Percentiles rank a stretch among this genome's conserved stretches.
Evolutionary conservation across 2,329 filamentous ascomycete species (phyloP).

Genomic region (Davidsoniella virescens): DNA sequence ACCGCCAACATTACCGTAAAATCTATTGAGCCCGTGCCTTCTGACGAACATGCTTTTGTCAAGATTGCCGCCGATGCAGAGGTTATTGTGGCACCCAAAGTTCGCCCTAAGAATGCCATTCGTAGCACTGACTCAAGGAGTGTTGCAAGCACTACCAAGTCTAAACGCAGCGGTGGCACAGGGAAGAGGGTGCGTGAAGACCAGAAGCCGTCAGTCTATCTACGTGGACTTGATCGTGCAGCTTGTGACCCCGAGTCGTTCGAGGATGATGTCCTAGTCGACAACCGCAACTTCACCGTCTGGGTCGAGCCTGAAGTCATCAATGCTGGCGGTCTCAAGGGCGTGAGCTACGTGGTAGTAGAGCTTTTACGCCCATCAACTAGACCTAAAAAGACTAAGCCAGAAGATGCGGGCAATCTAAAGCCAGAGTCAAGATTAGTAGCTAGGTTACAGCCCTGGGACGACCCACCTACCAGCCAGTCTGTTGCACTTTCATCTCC

Average conservation of each 20-base stretch:
- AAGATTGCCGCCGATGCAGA: slow-evolving; percentile 91
- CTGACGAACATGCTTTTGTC: slow-evolving; percentile 58
- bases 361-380: slow-evolving; percentile 74
- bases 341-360: slow-evolving; percentile 63
- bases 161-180: slow-evolving; percentile 61
- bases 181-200: slow-evolving; percentile 46
- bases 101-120: slow-evolving; percentile 49
- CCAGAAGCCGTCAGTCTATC: slow-evolving; percentile 51
- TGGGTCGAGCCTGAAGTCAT: slow-evolving; percentile 76
- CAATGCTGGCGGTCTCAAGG: slow-evolving; percentile 53
- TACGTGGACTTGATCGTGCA: slow-evolving; percentile 60
- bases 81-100: slow-evolving; percentile 93
- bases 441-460: slow-evolving; percentile 62
- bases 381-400: slow-evolving; percentile 47
- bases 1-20: slow-evolving; percentile 82
- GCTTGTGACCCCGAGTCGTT: slow-evolving; percentile 42
- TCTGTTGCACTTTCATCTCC: slow-evolving; percentile 64
- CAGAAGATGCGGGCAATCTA: slow-evolving; percentile 45
- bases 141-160: slow-evolving; percentile 62
- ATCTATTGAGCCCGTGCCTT: slow-evolving; percentile 59
- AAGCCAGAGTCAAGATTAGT: slow-evolving; percentile 48
- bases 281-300: slow-evolving; percentile 45
- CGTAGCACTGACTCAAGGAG: slow-evolving; percentile 53
- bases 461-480: slow-evolving; percentile 69
- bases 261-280: slow-evolving; percentile 49